Evolutionary conservation across 371 early-diverging fungal species (phyloP).

Genomic region (Apophysomyces ossiformis): DNA sequence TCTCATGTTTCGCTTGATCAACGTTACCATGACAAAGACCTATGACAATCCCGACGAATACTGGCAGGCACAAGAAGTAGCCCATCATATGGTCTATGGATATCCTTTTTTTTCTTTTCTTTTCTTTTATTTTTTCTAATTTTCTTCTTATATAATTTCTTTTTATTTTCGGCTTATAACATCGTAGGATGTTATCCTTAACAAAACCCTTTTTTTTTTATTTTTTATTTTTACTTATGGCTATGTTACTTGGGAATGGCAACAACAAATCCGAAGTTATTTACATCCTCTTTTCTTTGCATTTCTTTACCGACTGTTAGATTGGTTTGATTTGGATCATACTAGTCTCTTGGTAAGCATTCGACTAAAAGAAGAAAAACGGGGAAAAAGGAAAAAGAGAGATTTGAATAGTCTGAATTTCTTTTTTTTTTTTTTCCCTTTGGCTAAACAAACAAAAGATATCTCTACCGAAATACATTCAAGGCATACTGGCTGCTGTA

Average conservation of each 20-base stretch:
- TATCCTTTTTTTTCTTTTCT: slow-evolving; percentile 56
- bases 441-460: slow-evolving; percentile 44
- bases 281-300: slow-evolving; percentile 83
- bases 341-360: slow-evolving; percentile 55
- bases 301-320: slow-evolving; percentile 64
- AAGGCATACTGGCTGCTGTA: slow-evolving; percentile 73
- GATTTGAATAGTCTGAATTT: too few relatives aligned
- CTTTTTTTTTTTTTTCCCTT: too few relatives aligned
- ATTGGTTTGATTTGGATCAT: slow-evolving; percentile 65
- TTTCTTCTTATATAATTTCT: neutral
- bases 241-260: slow-evolving; percentile 94
- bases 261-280: slow-evolving; percentile 69
- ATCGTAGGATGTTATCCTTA: slow-evolving; percentile 5
- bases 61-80: slow-evolving; percentile 91
- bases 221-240: slow-evolving; percentile 59
- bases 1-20: slow-evolving; percentile 64
- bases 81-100: slow-evolving; percentile 79
- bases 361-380: neutral
- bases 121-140: slow-evolving; percentile 24
- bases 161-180: neutral
- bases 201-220: slow-evolving; percentile 18
- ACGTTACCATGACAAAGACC: slow-evolving; percentile 68
- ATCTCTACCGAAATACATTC: slow-evolving; percentile 72
- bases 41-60: slow-evolving; percentile 90
- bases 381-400: too few relatives aligned